Evolutionary conservation across 2,329 filamentous ascomycete species (phyloP).

Genomic region (Fusarium sp.): DNA sequence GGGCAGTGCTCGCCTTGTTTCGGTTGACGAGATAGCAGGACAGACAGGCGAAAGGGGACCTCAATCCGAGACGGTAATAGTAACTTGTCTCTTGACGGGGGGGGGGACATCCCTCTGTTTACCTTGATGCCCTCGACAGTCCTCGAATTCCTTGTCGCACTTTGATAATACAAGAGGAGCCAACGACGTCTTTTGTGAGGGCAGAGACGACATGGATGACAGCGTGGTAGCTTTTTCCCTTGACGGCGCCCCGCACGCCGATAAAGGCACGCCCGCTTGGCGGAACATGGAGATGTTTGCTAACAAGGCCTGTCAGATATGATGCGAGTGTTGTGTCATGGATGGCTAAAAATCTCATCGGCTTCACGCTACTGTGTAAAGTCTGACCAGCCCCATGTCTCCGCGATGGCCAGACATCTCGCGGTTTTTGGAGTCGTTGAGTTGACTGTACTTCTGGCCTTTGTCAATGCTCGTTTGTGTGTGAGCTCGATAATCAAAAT

Average conservation of each 20-base stretch:
- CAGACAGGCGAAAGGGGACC: constrained; percentile 6
- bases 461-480: not conserved
- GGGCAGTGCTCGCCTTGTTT: constrained; percentile 33
- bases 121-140: not conserved
- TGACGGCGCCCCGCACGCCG: constrained; percentile 34
- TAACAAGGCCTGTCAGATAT: constrained; percentile 37
- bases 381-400: constrained; percentile 24
- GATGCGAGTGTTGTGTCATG: constrained; percentile 47
- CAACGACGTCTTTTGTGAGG: constrained; percentile 13
- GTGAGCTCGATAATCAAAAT: not conserved
- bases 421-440: constrained; percentile 13
- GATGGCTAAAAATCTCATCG: constrained; percentile 23
- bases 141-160: not conserved
- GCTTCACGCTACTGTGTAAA: constrained; percentile 22
- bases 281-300: constrained; percentile 31
- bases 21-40: constrained; percentile 9
- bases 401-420: not conserved
- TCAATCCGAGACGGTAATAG: not conserved
- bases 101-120: not conserved
- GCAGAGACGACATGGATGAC: constrained; percentile 32
- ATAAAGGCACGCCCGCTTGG: constrained; percentile 37
- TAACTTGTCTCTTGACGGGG: not conserved
- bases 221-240: constrained; percentile 25
- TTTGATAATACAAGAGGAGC: constrained; percentile 3
- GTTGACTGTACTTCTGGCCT: not conserved